phyloP scores from a whole-genome alignment of 257 asterid species.

The Nicotiana noctiflora region DNA sequence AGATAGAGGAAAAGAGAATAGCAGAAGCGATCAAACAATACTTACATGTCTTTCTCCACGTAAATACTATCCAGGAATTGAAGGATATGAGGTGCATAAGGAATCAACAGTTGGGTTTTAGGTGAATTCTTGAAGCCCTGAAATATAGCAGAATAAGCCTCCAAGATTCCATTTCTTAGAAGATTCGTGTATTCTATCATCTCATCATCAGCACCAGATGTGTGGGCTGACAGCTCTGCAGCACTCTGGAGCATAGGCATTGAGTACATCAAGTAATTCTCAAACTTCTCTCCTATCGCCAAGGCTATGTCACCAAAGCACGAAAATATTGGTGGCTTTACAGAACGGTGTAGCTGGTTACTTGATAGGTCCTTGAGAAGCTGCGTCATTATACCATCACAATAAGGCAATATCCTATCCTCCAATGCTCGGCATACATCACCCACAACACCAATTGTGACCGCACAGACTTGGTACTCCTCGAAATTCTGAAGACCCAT shows the following conservation, averaged over 20 bases:
- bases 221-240: conserved; percentile 64
- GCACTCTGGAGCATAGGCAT: conserved; percentile 92
- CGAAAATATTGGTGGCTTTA: conserved; percentile 77
- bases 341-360: conserved; percentile 74
- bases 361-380: conserved; percentile 69
- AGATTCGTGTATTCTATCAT: conserved; percentile 63
- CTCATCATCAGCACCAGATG: conserved; percentile 63
- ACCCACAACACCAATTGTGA: conserved; percentile 83
- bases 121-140: conserved; percentile 80
- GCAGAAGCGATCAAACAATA: neutral
- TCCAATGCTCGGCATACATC: conserved; percentile 83
- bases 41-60: conserved; percentile 73
- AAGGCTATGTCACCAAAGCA: conserved; percentile 84
- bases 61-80: conserved; percentile 73
- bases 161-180: conserved; percentile 64
- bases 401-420: conserved; percentile 53
- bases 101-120: conserved; percentile 59
- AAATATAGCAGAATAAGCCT: conserved; percentile 80
- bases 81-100: conserved; percentile 66
- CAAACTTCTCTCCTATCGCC: conserved; percentile 73
- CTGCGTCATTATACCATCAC: conserved; percentile 81
- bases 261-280: conserved; percentile 71
- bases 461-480: conserved; percentile 85
- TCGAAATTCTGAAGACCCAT: conserved; percentile 88
- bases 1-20: neutral